Conservation (phyloP, 257 asterid genomes). For the Craterostigma plantagineum region DNA sequence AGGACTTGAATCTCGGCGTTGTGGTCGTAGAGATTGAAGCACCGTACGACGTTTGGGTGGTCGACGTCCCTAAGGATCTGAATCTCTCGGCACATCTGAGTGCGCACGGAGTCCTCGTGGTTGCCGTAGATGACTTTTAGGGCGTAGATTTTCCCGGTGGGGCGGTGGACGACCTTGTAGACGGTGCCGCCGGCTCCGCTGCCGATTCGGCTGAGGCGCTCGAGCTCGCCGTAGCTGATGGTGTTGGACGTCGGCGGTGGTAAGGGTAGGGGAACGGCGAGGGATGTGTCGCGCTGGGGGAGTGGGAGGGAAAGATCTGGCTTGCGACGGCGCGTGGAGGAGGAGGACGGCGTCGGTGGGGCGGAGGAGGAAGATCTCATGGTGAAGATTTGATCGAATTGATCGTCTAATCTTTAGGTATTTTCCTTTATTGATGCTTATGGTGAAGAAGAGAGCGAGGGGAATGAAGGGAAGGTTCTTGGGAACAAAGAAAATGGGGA, state of each 20-base stretch:
- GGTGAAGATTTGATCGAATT: constrained; percentile 1
- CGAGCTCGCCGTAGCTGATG: constrained; percentile 46
- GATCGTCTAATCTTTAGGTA: too few relatives aligned
- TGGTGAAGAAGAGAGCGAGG: too few relatives aligned
- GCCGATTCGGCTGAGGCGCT: constrained; percentile 67
- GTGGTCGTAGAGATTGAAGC: constrained; percentile 63
- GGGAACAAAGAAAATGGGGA: too few relatives aligned
- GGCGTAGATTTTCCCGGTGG: constrained; percentile 42
- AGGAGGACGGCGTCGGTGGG: constrained; percentile 9
- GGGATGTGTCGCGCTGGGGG: constrained; percentile 51
- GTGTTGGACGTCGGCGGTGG: constrained; percentile 16
- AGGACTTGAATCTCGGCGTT: constrained; percentile 73
- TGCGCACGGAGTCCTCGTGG: constrained; percentile 65
- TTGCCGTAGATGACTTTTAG: constrained; percentile 70
- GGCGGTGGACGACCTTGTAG: constrained; percentile 76
- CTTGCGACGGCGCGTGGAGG: constrained; percentile 14
- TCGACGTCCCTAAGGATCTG: constrained; percentile 81
- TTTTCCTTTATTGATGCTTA: too few relatives aligned
- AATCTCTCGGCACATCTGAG: constrained; percentile 80
- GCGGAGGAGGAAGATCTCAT: constrained; percentile 45
- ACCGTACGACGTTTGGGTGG: constrained; percentile 58
- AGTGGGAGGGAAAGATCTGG: constrained; percentile 59
- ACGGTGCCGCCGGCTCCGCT: constrained; percentile 88
- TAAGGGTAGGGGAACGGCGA: constrained; percentile 69
- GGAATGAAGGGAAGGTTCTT: too few relatives aligned